Conservation (phyloP, 23 red algal genomes). For the Gracilariopsis chorda region DNA sequence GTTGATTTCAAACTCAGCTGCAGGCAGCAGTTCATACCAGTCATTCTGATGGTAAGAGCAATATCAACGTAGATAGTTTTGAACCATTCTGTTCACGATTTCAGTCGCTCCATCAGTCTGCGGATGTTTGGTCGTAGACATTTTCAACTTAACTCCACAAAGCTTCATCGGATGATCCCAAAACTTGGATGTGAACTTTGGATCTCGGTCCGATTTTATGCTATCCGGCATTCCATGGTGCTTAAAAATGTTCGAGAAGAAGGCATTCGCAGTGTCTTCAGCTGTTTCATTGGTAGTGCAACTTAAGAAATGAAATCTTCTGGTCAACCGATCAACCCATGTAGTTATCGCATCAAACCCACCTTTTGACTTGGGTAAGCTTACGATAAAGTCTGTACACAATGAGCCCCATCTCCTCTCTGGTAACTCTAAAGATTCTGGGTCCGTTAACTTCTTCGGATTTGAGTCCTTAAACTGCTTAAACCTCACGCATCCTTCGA, state of each 20-base stretch:
- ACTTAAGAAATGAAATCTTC: conserved; percentile 5
- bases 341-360: conserved; percentile 9
- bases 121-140: background rate
- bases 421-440: background rate
- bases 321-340: background rate
- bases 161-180: background rate
- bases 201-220: background rate
- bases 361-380: background rate
- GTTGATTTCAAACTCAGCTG: conserved; percentile 2
- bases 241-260: conserved; percentile 25
- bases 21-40: background rate
- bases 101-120: conserved; percentile 39
- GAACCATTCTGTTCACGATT: background rate
- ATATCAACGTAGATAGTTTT: conserved; percentile 8
- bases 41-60: conserved; percentile 6
- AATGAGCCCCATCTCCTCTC: background rate
- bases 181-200: conserved; percentile 28
- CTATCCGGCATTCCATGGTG: background rate
- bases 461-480: background rate
- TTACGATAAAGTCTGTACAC: conserved; percentile 17
- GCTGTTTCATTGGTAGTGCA: background rate
- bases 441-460: background rate
- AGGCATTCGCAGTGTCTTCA: background rate
- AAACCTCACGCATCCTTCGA: background rate
- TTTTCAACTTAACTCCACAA: background rate